These are phyloP conservation scores for Rutstroemia sp. DNA, from an alignment of 2,329 filamentous ascomycete species.

Conservation along the genomic window DNA sequence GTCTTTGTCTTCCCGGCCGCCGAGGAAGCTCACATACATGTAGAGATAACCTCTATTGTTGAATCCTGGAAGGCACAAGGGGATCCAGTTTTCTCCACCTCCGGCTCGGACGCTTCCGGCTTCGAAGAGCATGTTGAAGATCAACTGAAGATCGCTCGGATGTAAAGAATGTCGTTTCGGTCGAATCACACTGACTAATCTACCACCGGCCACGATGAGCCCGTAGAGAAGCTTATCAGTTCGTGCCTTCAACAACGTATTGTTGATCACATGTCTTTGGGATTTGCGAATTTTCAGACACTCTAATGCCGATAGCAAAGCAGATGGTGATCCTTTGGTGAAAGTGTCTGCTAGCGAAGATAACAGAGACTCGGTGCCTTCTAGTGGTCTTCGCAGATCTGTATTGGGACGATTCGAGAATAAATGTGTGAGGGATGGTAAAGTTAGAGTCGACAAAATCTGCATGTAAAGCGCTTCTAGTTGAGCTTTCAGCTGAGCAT, in stretches of 20 bases:
- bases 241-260: slow-evolving; percentile 71
- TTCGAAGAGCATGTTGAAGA: slow-evolving; percentile 99
- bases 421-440: slow-evolving; percentile 78
- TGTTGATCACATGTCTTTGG: slow-evolving; percentile 80
- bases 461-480: slow-evolving; percentile 97
- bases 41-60: slow-evolving; percentile 96
- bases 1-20: slow-evolving; percentile 44
- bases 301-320: slow-evolving; percentile 82
- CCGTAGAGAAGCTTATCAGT: slow-evolving; percentile 81
- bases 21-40: slow-evolving; percentile 98
- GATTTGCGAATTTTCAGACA: slow-evolving; percentile 88
- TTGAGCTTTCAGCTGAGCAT: slow-evolving; percentile 77
- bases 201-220: slow-evolving; percentile 83
- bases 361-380: slow-evolving; percentile 85
- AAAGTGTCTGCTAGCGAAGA: slow-evolving; percentile 93
- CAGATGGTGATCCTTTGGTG: slow-evolving; percentile 83
- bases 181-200: slow-evolving; percentile 87
- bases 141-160: slow-evolving; percentile 87
- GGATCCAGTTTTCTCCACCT: slow-evolving; percentile 96
- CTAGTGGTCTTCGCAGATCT: slow-evolving; percentile 79
- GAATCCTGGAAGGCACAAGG: slow-evolving; percentile 90
- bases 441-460: slow-evolving; percentile 87
- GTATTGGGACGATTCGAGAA: slow-evolving; percentile 90
- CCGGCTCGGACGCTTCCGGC: slow-evolving; percentile 85
- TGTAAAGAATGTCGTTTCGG: slow-evolving; percentile 94